Base-by-base conservation (phyloP, 495 filamentous ascomycete species). In the Xylaria cubensis region DNA sequence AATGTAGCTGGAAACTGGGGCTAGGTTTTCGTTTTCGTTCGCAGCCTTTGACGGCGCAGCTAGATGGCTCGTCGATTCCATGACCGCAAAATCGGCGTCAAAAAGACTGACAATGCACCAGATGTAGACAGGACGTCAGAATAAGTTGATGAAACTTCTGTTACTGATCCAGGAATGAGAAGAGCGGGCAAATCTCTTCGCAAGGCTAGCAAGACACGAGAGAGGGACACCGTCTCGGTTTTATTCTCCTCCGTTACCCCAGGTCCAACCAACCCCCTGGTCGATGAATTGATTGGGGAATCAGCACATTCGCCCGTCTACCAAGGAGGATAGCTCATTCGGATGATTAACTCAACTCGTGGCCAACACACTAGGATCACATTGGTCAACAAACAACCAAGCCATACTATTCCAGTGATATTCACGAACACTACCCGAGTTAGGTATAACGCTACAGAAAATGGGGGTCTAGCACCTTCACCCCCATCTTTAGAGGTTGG, bases 11-110 rank as follows among this genome's bases (percentile, higher is more conserved):
- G 71, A 7, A 29, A 46, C 42, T 1, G 55, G 32, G 9, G 55
- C 42, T 55, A 73, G 55, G 21, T 65, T 26, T 4, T 61, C 70
- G 34, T 65, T 26, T 4, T 61, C 70, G 12, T 72, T 26, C 26
- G 41, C 0, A 21, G 51, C 39, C 51, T 58, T 66, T 10, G 69
- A 29, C 29, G 50, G 41, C 59, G 36, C 69, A 29, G 39, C 61
- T 36, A 24, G 32, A 41, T 66, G 24, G 29, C 50, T 42, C 7
- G 62, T 17, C 36, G 32, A 1, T 9, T 72, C 53, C 70, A 72
- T 67, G 41, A 34, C 42, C n/a, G 46, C 56, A 4, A n/a, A 42
- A 64, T 53, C 21, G 36, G 19, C 67, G n/a, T 1, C 26, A n/a
- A 32, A 29, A 19, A n/a, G 1, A n/a, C 32, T 21, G 7, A 19